These are phyloP conservation scores for Lasiosphaeriaceae sp. DNA, from an alignment of 495 filamentous ascomycete species.

Conservation along the genomic window DNA sequence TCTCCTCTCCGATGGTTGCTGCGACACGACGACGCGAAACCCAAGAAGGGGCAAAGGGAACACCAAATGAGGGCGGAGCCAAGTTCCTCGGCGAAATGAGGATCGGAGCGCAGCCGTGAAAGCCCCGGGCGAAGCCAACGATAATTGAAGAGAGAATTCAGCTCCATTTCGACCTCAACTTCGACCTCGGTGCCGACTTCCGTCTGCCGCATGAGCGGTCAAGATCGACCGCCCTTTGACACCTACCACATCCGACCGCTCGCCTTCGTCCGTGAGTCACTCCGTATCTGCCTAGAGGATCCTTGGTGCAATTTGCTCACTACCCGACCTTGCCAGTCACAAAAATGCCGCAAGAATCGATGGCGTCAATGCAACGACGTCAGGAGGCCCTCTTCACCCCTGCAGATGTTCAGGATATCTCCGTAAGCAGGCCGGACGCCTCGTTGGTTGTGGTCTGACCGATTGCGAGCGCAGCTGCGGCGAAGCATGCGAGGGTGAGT, in stretches of 20 bases:
- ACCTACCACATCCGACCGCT: constrained; percentile 4
- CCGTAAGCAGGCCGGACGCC: neutral
- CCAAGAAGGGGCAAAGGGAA: no score
- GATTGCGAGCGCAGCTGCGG: neutral
- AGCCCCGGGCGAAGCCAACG: no score
- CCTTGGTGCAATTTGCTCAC: constrained; percentile 1
- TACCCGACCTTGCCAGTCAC: constrained; percentile 1
- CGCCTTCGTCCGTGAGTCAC: constrained; percentile 1
- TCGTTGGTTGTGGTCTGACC: neutral
- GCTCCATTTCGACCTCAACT: neutral
- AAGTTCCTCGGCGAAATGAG: no score
- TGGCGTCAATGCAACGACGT: neutral
- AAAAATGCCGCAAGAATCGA: constrained; percentile 3
- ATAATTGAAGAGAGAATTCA: no score
- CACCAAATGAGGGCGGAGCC: no score
- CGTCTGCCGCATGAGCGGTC: neutral
- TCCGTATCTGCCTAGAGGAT: constrained; percentile 2
- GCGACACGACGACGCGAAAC: no score
- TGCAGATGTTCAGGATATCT: neutral
- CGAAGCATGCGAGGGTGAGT: neutral
- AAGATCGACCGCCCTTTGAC: neutral
- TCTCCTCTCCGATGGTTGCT: constrained; percentile 4
- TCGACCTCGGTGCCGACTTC: neutral
- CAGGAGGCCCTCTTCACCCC: neutral
- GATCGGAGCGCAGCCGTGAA: no score